Evolutionary conservation across 2,329 filamentous ascomycete species (phyloP).

Genomic region (Rutstroemia sp.): DNA sequence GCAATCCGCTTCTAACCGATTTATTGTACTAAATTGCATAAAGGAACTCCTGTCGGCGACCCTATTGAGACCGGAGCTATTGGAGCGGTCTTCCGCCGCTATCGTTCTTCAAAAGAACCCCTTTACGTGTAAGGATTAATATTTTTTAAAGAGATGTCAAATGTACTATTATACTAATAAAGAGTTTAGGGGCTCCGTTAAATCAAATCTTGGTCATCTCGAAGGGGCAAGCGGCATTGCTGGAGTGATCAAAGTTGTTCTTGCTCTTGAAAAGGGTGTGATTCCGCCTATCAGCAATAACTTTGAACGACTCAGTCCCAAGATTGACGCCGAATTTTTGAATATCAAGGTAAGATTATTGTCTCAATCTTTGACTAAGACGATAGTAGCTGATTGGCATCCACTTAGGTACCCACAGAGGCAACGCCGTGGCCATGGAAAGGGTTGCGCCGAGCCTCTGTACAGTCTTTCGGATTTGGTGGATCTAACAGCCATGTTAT

Average conservation of each 20-base stretch:
- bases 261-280: slow-evolving; percentile 22
- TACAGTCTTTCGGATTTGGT: slow-evolving; percentile 25
- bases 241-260: slow-evolving; percentile 23
- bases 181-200: slow-evolving; percentile 18
- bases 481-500: slow-evolving; percentile 18
- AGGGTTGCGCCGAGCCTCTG: slow-evolving; percentile 9
- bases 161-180: neutral
- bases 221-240: slow-evolving; percentile 26
- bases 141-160: neutral
- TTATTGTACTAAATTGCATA: neutral
- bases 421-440: slow-evolving; percentile 9
- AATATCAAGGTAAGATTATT: neutral
- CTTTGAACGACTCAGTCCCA: slow-evolving; percentile 30
- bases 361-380: slow-evolving; percentile 9
- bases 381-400: slow-evolving; percentile 16
- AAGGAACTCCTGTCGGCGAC: neutral
- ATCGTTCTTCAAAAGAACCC: neutral
- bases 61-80: neutral
- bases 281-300: slow-evolving; percentile 25
- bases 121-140: neutral
- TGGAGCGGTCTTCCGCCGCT: slow-evolving; percentile 6
- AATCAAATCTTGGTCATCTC: slow-evolving; percentile 24
- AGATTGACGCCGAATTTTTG: slow-evolving; percentile 16
- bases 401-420: slow-evolving; percentile 11
- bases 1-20: neutral